Percentiles rank a stretch among this genome's conserved stretches.
phyloP scores from a whole-genome alignment of 140 eudicot species.

The Bidens hawaiensis region DNA sequence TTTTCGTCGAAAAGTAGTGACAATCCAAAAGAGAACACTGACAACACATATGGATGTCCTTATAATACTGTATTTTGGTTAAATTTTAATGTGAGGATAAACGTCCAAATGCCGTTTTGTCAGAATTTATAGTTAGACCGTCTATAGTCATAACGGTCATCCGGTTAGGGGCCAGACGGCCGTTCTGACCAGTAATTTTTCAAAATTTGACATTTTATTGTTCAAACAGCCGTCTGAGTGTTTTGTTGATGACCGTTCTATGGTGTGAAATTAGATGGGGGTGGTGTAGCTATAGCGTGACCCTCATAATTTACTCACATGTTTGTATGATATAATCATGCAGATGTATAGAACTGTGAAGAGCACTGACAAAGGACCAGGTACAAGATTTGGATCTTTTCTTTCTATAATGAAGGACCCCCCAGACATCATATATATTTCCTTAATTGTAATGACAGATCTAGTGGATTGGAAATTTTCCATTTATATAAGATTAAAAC shows the following conservation, averaged over 20 bases:
- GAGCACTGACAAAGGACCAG: slow-evolving; percentile 83
- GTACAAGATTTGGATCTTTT: slow-evolving; percentile 37
- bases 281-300: too few relatives aligned
- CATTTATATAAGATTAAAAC: background rate
- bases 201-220: too few relatives aligned
- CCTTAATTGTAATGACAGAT: background rate
- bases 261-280: too few relatives aligned
- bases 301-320: too few relatives aligned
- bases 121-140: too few relatives aligned
- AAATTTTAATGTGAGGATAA: slow-evolving; percentile 16
- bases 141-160: too few relatives aligned
- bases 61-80: slow-evolving; percentile 9
- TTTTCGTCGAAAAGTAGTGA: background rate
- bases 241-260: too few relatives aligned
- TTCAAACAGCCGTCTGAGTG: too few relatives aligned
- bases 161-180: too few relatives aligned
- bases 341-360: slow-evolving; percentile 99
- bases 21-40: background rate
- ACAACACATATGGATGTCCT: background rate
- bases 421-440: slow-evolving; percentile 17
- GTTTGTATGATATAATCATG: slow-evolving; percentile 39
- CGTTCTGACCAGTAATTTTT: too few relatives aligned
- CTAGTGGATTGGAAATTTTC: background rate
- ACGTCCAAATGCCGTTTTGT: too few relatives aligned
- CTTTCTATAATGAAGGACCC: slow-evolving; percentile 19